Percentiles rank a stretch among this genome's conserved stretches.
These are phyloP conservation scores for Fusarium duplospermum DNA, from an alignment of 2,329 filamentous ascomycete genomes.

Conservation along the genomic window DNA sequence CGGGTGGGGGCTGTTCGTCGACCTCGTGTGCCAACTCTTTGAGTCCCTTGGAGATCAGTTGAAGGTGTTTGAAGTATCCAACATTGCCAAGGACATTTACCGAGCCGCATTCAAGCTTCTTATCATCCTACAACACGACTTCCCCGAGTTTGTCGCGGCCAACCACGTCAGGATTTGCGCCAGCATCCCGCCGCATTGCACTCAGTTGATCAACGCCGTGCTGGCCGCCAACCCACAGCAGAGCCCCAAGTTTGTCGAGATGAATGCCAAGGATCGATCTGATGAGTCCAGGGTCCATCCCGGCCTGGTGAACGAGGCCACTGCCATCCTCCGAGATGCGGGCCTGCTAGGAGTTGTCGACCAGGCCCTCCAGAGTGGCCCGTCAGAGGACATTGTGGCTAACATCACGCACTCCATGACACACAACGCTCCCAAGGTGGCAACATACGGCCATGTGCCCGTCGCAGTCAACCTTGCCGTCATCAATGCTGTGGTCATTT, in stretches of 20 bases:
- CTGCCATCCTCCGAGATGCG: conserved; percentile 62
- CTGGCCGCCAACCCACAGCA: conserved; percentile 83
- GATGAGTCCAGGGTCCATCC: conserved; percentile 80
- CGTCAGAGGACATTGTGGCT: conserved; percentile 78
- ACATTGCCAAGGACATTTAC: conserved; percentile 84
- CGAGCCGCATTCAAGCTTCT: conserved; percentile 85
- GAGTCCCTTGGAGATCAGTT: conserved; percentile 82
- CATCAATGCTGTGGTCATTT: conserved; percentile 85
- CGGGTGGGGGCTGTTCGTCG: conserved; percentile 82
- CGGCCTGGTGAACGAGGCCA: conserved; percentile 72
- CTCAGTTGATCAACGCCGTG: conserved; percentile 89
- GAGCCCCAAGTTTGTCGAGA: conserved; percentile 74
- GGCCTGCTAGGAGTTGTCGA: conserved; percentile 71
- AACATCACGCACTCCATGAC: conserved; percentile 81
- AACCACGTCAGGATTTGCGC: conserved; percentile 87
- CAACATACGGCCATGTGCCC: conserved; percentile 73
- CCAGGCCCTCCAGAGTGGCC: conserved; percentile 69
- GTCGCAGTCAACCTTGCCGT: conserved; percentile 77
- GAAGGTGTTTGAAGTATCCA: conserved; percentile 76
- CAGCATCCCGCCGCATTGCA: conserved; percentile 83
- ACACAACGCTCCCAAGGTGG: conserved; percentile 66
- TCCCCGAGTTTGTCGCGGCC: conserved; percentile 89
- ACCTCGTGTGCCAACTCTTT: conserved; percentile 78
- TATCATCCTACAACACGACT: conserved; percentile 90
- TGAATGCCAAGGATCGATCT: conserved; percentile 78